These are phyloP conservation scores for Nitzschia palea DNA, from an alignment of 108 stramenopile species.

Conservation along the genomic window DNA sequence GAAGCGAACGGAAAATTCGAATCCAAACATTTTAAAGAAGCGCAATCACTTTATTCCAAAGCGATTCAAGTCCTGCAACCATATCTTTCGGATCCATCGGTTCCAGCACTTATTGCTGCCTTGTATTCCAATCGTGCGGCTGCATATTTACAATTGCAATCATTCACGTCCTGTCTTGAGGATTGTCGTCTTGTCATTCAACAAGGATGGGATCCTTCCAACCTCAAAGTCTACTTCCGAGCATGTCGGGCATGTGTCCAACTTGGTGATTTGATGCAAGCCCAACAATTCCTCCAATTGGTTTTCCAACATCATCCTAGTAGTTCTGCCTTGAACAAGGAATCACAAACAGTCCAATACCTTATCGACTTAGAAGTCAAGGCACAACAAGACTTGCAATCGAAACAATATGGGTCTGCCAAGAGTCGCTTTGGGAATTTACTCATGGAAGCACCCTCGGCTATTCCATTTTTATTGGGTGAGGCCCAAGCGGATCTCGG, in stretches of 20 bases:
- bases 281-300: slow-evolving; percentile 8
- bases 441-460: slow-evolving; percentile 17
- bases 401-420: slow-evolving; percentile 33
- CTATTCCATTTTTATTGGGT: slow-evolving; percentile 28
- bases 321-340: slow-evolving; percentile 6
- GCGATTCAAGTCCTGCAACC: slow-evolving; percentile 26
- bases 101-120: slow-evolving; percentile 17
- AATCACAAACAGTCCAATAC: neutral
- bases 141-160: slow-evolving; percentile 37
- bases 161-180: slow-evolving; percentile 27
- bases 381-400: slow-evolving; percentile 7
- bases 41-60: slow-evolving; percentile 46
- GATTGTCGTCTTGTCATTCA: slow-evolving; percentile 45
- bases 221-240: slow-evolving; percentile 58
- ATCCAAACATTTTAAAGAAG: slow-evolving; percentile 33
- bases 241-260: slow-evolving; percentile 28
- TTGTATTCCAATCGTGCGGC: slow-evolving; percentile 56
- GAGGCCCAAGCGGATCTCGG: slow-evolving; percentile 43
- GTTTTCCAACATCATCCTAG: neutral
- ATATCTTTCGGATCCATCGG: neutral
- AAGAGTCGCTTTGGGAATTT: slow-evolving; percentile 27
- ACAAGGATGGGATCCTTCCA: slow-evolving; percentile 20
- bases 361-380: neutral
- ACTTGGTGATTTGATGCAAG: slow-evolving; percentile 42
- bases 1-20: slow-evolving; percentile 50